Base-by-base conservation (phyloP, 306 rosid genomes). In the Elaeagnus macrophylla region DNA sequence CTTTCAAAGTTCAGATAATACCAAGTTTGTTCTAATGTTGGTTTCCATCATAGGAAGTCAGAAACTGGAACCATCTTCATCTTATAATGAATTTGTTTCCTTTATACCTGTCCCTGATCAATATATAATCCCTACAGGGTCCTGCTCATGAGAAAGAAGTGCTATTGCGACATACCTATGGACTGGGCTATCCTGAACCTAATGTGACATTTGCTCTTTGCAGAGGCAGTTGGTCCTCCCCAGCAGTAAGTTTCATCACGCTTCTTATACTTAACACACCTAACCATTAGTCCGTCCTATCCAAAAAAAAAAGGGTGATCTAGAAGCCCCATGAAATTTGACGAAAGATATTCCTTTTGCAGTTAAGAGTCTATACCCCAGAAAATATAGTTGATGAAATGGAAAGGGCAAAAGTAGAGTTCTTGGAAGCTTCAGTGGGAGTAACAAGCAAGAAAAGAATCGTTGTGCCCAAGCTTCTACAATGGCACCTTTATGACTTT, bases 151-250 rank as follows among this genome's bases (percentile, higher is more conserved):
- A 81, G 82, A 86, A 90, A 70, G 95, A 86, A 64, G 71, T 70
- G 79, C 60, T 79, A 39, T 57, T 83, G 36, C 59, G 91, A 15
- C 79, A 76, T 65, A 88, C 81, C 37, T 81, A 90, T 48, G 95
- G 97, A 48, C 56, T 83, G 64, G 97, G 91, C 7, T 90, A 86
- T 68, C 95, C 97, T 15, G 95, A 90, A 65, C 91, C 95, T 16
- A 86, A 86, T 41, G 89, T 86, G 36, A 78, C 94, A 2, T 91
- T 86, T 63, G 97, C 86, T 37, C 86, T 91, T 5, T 84, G 96
- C 59, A 56, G 97, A 47, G 96, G 97, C 66, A 83, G 84, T 47
- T 76, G 97, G 96, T 84, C 94, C 42, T 84, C 95, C 16, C 97
- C 97, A 15, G 97, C 97, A 8, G 97, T 86, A 75, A 75, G 88